Base-by-base conservation (phyloP, 148 eudicot genomes). In the Nyssa sinensis region DNA sequence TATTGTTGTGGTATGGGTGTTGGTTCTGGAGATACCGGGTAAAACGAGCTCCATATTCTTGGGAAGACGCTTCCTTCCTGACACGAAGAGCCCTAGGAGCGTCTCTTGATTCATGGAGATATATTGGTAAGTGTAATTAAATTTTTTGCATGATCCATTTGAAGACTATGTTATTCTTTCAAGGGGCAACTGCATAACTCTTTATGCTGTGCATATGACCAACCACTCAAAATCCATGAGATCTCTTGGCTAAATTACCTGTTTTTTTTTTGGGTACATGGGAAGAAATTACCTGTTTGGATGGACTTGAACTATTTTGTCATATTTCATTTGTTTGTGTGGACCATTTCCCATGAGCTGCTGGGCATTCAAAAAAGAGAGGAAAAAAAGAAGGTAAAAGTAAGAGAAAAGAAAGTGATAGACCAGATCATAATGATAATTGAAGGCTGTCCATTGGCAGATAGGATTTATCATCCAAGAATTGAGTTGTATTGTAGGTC, bases 21-120 rank as follows among this genome's bases (percentile, higher is more conserved):
- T 94, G 97, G 97, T 82, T 82, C 74, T 94, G 93, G 96, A 83
- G 97, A 81, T 94, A 94, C 85, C 79, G 76, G 53, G 81, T 92
- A 55, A 88, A 76, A 77, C 73, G 75, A 70, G 87, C 96, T 76
- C 91, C 93, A 61, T 92, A 92, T 84, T 82, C 98, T 53, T 88
- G 89, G 96, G 93, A 94, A 77, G 98, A 94, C 77, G 97, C 97
- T 62, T 83, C 96, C 35, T 89, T 92, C 81, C 79, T 94, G 55
- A 94, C 98, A 55, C 84, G 78, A 61, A 81, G 90, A 80, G 81
- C 97, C 64, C 87, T 94, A 67, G 86, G 98, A 59, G 83, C 82
- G 29, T 74, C 88, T 67, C 75, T 73, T 75, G 90, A 88, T 77
- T 78, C 85, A 35, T 94, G 98, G 97, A 74, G 70, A 69, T 77